Evolutionary conservation across 768 basidiomycete species (phyloP), one percentile per base, ranked within the genome.

Genomic region (Podaxis sp.): DNA sequence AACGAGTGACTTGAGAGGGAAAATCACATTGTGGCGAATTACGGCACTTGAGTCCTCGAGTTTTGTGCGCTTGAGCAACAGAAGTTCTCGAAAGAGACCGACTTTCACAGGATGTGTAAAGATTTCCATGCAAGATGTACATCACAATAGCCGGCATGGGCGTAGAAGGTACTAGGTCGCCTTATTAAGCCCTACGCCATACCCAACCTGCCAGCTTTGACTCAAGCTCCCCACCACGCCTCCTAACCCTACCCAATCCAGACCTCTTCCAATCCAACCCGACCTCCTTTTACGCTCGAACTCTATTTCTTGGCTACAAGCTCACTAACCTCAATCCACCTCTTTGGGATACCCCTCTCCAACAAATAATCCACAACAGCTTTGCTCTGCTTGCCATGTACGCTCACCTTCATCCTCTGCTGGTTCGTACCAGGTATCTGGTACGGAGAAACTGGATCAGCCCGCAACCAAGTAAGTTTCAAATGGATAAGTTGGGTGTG

Each of bases 321-420:
- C 64, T 85, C 87, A 1, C 70, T 71, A 1, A 80, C 75, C 69
- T 86, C 84, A 56, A 96, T 89, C 91, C 91, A 96, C 69, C 81
- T 82, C 77, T 89, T 91, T 28, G 93, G 92, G 36, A 96, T 83
- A 0, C 95, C 93, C 66, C 83, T 85, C 24, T 76, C 80, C 2
- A 83, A 71, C 44, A 97, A 72, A 64, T 93, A 82, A 4, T 91
- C 89, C 10, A 81, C 77, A 11, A 94, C 88, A 2, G 78, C 76
- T 66, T 83, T 82, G 20, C 80, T 78, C 68, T 96, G 94, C 65
- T 90, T 91, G 1, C 95, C 95, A 69, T 96, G 95, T 0, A 96
- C 88, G 65, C 90, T 77, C 8, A 97, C 87, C 68, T 95, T 91
- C 57, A 83, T 67, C 1, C 83, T 84, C 1, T 83, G 60, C 15